Conservation (phyloP, 1,284 basidiomycete genomes). For the Spongiforma sp. region DNA sequence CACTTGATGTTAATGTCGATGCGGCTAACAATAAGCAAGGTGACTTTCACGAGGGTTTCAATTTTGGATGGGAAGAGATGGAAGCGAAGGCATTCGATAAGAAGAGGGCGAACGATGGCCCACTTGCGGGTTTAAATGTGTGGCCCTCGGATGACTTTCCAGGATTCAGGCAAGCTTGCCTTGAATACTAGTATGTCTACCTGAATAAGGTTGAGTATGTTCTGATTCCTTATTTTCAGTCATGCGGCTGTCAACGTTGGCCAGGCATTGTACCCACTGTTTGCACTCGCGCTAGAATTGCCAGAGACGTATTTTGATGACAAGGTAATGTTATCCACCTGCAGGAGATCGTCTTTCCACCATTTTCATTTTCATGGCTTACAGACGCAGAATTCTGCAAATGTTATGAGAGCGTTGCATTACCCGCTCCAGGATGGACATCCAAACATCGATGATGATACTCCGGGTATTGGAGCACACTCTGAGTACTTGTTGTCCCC, state of each 20-base stretch:
- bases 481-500: constrained; percentile 57
- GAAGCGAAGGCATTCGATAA: constrained; percentile 40
- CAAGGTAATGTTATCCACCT: constrained; percentile 59
- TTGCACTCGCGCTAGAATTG: constrained; percentile 82
- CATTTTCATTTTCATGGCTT: too few relatives aligned
- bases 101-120: constrained; percentile 44
- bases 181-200: constrained; percentile 39
- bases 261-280: constrained; percentile 77
- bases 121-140: constrained; percentile 65
- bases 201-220: too few relatives aligned
- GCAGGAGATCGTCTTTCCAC: neutral
- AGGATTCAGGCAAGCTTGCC: constrained; percentile 25
- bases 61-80: constrained; percentile 73
- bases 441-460: constrained; percentile 53
- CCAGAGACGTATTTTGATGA: constrained; percentile 80
- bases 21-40: constrained; percentile 65
- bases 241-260: constrained; percentile 65
- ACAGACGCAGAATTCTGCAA: constrained; percentile 60
- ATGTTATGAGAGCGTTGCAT: constrained; percentile 80
- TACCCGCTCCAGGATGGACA: constrained; percentile 71
- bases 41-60: constrained; percentile 87
- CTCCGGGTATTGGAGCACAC: constrained; percentile 84
- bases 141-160: constrained; percentile 39
- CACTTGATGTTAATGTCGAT: constrained; percentile 71
- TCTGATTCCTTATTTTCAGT: constrained; percentile 39